Percentiles rank a stretch among this genome's conserved stretches.
Conservation (phyloP, 2,329 filamentous ascomycete genomes). For the Claviceps sorghi region DNA sequence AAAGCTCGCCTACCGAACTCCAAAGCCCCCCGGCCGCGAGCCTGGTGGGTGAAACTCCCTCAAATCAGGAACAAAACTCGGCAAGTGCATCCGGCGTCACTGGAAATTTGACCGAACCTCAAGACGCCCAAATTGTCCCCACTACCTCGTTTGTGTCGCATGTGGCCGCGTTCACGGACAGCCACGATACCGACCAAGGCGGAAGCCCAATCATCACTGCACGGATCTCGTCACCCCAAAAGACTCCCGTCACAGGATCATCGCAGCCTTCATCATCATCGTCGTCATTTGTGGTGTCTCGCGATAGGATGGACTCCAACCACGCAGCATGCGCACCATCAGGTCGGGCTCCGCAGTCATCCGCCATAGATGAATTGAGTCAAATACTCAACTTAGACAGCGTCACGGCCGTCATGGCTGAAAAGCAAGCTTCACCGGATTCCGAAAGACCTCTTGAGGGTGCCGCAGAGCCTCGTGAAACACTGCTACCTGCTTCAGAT, state of each 20-base stretch:
- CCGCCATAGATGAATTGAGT: constrained; percentile 9
- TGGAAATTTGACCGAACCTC: constrained; percentile 8
- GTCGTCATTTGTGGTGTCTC: neutral
- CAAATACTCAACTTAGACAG: constrained; percentile 8
- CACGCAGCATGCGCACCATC: neutral
- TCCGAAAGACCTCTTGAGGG: neutral
- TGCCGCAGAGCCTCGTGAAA: neutral
- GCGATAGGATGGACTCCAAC: neutral
- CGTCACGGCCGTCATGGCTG: neutral
- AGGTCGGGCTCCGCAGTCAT: neutral
- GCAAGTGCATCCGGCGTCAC: neutral
- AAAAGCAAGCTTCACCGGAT: neutral
- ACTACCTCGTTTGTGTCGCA: constrained; percentile 7
- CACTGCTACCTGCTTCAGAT: neutral
- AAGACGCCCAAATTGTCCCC: constrained; percentile 15
- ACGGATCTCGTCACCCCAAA: neutral
- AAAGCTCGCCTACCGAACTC: constrained; percentile 2
- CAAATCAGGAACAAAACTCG: neutral
- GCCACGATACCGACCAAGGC: constrained; percentile 5
- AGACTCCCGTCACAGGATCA: neutral
- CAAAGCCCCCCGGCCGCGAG: neutral
- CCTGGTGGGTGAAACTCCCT: constrained; percentile 3
- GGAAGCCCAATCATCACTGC: neutral
- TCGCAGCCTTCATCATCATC: neutral
- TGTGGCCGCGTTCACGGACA: constrained; percentile 7